phyloP scores from a whole-genome alignment of 2,329 filamentous ascomycete genomes.

The Aspergillus amoenus region DNA sequence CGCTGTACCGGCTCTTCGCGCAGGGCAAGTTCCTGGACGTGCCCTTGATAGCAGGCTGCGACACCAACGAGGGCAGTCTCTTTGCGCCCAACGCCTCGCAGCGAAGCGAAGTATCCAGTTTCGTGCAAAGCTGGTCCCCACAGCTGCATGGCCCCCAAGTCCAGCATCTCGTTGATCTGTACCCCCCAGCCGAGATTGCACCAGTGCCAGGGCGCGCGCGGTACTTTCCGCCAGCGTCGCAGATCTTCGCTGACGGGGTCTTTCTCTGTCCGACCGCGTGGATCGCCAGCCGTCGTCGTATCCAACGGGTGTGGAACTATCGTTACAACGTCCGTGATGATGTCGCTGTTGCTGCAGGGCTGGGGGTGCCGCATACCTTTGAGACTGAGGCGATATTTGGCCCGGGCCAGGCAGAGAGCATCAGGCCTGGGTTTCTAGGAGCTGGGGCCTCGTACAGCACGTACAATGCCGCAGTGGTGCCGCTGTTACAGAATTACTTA shows the following conservation, averaged over 20 bases:
- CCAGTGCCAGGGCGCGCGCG: not conserved
- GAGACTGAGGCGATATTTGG: constrained; percentile 31
- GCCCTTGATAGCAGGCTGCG: not conserved
- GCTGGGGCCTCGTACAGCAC: not conserved
- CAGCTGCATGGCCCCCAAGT: not conserved
- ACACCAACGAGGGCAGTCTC: not conserved
- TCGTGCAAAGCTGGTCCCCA: not conserved
- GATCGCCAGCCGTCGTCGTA: not conserved
- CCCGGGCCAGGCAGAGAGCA: constrained; percentile 18
- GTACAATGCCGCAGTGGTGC: not conserved
- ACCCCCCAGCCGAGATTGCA: not conserved
- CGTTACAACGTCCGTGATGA: constrained; percentile 48
- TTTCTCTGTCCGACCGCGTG: not conserved
- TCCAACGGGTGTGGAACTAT: constrained; percentile 45
- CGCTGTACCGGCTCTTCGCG: not conserved
- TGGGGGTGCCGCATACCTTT: constrained; percentile 41
- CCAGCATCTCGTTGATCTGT: not conserved
- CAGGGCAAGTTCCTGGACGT: not conserved
- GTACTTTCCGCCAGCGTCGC: not conserved
- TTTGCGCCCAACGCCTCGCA: not conserved
- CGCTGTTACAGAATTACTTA: not conserved
- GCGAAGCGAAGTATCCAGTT: not conserved
- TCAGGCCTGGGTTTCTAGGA: not conserved
- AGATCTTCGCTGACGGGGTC: not conserved
- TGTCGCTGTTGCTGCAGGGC: constrained; percentile 34